Conservation (phyloP, 75 land plant genomes). For the Azolla pinnata region DNA sequence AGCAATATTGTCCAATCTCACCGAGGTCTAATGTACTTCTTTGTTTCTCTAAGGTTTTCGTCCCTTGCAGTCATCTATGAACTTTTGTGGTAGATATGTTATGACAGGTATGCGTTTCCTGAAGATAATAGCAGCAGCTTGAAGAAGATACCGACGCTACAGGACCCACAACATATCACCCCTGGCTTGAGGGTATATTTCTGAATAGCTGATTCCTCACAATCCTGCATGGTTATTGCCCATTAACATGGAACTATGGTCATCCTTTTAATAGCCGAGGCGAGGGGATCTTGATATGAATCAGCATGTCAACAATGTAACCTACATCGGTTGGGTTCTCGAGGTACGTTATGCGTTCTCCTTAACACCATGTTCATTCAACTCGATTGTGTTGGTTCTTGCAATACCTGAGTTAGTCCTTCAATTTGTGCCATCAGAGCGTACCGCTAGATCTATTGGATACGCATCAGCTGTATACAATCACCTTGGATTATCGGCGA, state of each 20-base stretch:
- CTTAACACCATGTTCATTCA: no score
- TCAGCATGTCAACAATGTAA: constrained; percentile 91
- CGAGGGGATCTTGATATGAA: constrained; percentile 95
- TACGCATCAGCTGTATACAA: constrained; percentile 49
- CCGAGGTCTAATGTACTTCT: constrained; percentile 37
- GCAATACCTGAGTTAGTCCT: no score
- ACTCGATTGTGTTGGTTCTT: no score
- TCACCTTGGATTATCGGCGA: constrained; percentile 63
- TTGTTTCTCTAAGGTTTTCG: not conserved
- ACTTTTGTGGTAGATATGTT: not conserved
- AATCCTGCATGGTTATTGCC: not conserved
- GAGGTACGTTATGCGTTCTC: constrained; percentile 51
- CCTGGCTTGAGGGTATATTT: constrained; percentile 55
- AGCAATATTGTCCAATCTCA: constrained; percentile 36
- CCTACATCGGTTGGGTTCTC: constrained; percentile 92
- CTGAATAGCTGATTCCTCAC: not conserved
- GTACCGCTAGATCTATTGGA: constrained; percentile 58
- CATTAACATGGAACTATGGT: not conserved
- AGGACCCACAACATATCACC: constrained; percentile 45
- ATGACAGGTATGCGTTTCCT: constrained; percentile 68
- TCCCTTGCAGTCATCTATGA: not conserved
- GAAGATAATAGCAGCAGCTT: constrained; percentile 48
- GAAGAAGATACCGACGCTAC: constrained; percentile 67
- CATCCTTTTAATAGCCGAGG: constrained; percentile 51
- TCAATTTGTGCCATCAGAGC: constrained; percentile 41